phyloP scores from a whole-genome alignment of 805 yeast genomes.

The Starmerella ratchasimensis region DNA sequence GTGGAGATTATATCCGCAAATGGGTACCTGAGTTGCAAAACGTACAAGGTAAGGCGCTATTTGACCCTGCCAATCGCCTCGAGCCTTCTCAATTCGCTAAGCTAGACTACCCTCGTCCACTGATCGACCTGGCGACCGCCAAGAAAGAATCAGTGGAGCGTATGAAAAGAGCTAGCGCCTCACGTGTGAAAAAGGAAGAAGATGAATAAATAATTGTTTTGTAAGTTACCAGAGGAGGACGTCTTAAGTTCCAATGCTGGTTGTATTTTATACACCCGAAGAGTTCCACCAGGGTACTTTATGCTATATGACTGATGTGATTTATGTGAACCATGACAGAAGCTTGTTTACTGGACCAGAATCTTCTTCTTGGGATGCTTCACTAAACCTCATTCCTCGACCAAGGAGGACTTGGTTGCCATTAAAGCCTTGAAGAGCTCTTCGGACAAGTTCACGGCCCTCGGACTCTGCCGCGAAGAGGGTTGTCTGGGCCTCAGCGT shows the following conservation, averaged over 20 bases:
- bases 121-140: constrained; percentile 7
- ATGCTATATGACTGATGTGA: no score
- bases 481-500: constrained; percentile 7
- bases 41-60: constrained; percentile 26
- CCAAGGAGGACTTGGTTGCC: no score
- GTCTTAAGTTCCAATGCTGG: neutral
- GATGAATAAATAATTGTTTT: neutral
- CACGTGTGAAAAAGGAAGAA: constrained; percentile 4
- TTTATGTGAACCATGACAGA: neutral
- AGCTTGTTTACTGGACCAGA: neutral
- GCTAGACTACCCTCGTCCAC: constrained; percentile 16
- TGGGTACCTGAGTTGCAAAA: constrained; percentile 39
- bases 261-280: neutral
- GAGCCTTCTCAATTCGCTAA: constrained; percentile 11
- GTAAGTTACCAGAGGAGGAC: neutral
- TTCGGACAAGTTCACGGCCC: constrained; percentile 25
- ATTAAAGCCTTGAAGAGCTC: constrained; percentile 22
- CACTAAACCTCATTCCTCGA: no score
- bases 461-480: constrained; percentile 21
- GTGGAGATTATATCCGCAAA: constrained; percentile 33
- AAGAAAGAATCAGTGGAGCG: constrained; percentile 11
- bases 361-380: no score
- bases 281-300: no score
- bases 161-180: constrained; percentile 9
- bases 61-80: constrained; percentile 26